Evolutionary conservation across 2,329 filamentous ascomycete species (phyloP).

Genomic region (Aulographum hederae): DNA sequence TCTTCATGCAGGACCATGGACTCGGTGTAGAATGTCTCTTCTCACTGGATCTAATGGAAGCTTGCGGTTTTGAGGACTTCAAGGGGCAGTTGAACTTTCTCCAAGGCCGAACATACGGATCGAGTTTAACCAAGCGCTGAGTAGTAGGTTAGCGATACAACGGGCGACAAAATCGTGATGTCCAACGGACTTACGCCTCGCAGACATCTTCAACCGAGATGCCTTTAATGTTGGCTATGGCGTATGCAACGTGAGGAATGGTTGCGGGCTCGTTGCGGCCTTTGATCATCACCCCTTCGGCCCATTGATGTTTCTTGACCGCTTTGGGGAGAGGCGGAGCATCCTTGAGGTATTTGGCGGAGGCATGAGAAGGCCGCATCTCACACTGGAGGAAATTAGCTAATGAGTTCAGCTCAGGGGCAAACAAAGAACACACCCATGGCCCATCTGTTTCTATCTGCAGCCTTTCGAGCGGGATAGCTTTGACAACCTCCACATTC

Average conservation of each 20-base stretch:
- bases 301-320: constrained; percentile 94
- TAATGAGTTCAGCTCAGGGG: not conserved
- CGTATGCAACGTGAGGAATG: constrained; percentile 73
- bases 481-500: constrained; percentile 69
- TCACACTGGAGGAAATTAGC: constrained; percentile 43
- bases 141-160: constrained; percentile 1
- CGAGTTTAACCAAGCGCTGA: constrained; percentile 61
- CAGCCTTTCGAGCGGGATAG: constrained; percentile 58
- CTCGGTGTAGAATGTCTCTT: too few relatives aligned
- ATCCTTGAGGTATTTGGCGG: constrained; percentile 53
- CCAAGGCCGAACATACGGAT: constrained; percentile 60
- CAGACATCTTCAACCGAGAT: constrained; percentile 65
- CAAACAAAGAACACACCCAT: constrained; percentile 34
- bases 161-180: constrained; percentile 10
- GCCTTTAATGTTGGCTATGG: constrained; percentile 73
- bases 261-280: constrained; percentile 83
- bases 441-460: constrained; percentile 97
- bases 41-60: too few relatives aligned
- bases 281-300: constrained; percentile 75
- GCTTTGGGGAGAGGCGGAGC: constrained; percentile 57
- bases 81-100: too few relatives aligned
- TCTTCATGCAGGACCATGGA: too few relatives aligned
- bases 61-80: too few relatives aligned
- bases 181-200: constrained; percentile 42
- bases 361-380: constrained; percentile 74